Percentiles rank a stretch among this genome's conserved stretches.
Conservation (phyloP, 1,139 yeast genomes). For the Geotrichum histeridarum region DNA sequence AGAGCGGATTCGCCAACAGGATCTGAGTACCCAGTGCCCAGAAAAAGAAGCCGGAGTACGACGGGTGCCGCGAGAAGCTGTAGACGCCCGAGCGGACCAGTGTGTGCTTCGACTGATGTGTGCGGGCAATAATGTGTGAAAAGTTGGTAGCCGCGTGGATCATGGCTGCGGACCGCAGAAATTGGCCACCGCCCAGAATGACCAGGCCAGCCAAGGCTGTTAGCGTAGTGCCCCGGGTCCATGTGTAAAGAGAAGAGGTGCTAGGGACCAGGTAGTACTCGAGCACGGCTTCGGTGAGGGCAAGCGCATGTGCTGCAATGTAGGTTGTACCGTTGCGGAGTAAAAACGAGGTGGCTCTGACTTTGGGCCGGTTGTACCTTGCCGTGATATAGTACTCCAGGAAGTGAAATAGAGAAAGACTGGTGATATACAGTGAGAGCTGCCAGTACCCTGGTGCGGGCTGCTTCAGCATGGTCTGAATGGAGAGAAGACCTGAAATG, state of each 20-base stretch:
- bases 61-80: conserved; percentile 68
- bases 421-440: conserved; percentile 48
- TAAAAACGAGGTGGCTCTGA: conserved; percentile 70
- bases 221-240: not conserved
- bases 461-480: not conserved
- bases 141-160: conserved; percentile 82
- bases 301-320: conserved; percentile 55
- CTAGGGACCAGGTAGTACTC: conserved; percentile 37
- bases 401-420: conserved; percentile 64
- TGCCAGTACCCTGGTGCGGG: conserved; percentile 19
- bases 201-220: conserved; percentile 43
- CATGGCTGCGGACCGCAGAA: conserved; percentile 71
- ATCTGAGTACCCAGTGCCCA: conserved; percentile 90
- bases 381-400: conserved; percentile 80
- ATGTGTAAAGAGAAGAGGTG: not conserved
- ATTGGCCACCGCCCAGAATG: conserved; percentile 57
- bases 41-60: conserved; percentile 85
- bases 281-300: conserved; percentile 45
- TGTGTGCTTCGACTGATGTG: conserved; percentile 50
- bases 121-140: conserved; percentile 67
- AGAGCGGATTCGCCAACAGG: conserved; percentile 57
- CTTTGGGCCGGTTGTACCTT: conserved; percentile 58
- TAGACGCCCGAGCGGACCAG: conserved; percentile 75
- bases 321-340: conserved; percentile 66
- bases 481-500: not conserved